phyloP scores from a whole-genome alignment of 495 filamentous ascomycete genomes.

The Lichenothelia convexa region DNA sequence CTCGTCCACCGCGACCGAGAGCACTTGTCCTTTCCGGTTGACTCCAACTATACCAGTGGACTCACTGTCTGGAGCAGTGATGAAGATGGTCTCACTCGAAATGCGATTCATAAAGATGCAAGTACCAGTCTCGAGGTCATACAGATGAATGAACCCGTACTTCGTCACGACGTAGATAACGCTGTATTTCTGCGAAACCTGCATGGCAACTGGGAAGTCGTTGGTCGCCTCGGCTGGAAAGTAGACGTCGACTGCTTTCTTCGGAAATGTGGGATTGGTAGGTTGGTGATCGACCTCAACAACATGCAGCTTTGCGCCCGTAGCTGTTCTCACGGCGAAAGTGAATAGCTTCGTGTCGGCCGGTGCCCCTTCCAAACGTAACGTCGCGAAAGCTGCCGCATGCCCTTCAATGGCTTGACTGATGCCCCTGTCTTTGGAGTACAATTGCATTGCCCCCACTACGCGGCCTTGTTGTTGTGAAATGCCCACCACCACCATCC shows the following conservation, averaged over 20 bases:
- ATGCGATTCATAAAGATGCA: constrained; percentile 99
- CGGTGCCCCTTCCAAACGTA: constrained; percentile 73
- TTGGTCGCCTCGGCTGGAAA: constrained; percentile 88
- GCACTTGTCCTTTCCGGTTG: constrained; percentile 90
- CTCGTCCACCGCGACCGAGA: constrained; percentile 86
- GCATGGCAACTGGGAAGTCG: constrained; percentile 97
- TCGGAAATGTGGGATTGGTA: constrained; percentile 68
- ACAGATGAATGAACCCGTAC: constrained; percentile 97
- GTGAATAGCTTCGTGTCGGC: constrained; percentile 90
- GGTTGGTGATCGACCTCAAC: constrained; percentile 92
- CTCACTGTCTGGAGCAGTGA: constrained; percentile 66
- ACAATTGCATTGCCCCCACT: constrained; percentile 89
- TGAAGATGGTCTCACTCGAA: constrained; percentile 97
- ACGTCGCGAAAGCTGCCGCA: constrained; percentile 81
- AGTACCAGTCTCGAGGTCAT: constrained; percentile 90
- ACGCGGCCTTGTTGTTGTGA: constrained; percentile 83
- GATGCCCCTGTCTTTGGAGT: constrained; percentile 86
- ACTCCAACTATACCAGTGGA: constrained; percentile 82
- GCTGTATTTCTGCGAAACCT: constrained; percentile 87
- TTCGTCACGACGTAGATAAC: constrained; percentile 96
- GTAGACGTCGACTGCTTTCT: constrained; percentile 94
- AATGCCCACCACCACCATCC: constrained; percentile 96
- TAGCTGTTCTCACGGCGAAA: constrained; percentile 76
- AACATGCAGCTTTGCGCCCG: constrained; percentile 89
- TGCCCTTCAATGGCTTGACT: constrained; percentile 97